Evolutionary conservation across 2,329 filamentous ascomycete genomes (phyloP), one percentile per base, ranked within the genome.

Genomic region (Cytospora chrysosperma): DNA sequence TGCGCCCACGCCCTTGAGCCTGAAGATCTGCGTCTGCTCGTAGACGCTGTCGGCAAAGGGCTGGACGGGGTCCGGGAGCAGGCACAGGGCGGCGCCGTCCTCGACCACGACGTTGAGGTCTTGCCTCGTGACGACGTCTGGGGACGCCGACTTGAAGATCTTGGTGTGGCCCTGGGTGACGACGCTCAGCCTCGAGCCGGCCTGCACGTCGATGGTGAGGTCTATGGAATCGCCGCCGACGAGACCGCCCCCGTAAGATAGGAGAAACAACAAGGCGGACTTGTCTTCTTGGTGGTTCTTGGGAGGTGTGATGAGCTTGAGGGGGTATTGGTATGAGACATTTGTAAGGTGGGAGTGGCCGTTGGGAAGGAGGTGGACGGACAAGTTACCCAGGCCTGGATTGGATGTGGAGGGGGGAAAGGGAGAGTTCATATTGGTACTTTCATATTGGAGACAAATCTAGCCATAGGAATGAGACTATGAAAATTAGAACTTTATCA

Each of bases 161-260:
- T 98, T 99, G 65, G 95, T 98, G 76, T 93, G 92, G 59, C 94
- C 94, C 79, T 88, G 86, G 0, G 86, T 89, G 65, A 85, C 84
- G 40, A 88, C 77, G 69, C 82, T 86, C 60, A 97, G 84, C 65
- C 87, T 88, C 5, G 92, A 88, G 2, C 79, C 77, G 3, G 81
- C 69, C 13, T 85, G 84, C 55, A 97, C 80, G 12, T 83, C 82
- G 66, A 97, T 84, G 24, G 81, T 79, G 28, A 99, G 84, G 71
- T 88, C 81, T 74, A 98, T 89, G 67, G 85, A 81, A 75, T 99
- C 95, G 50, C 93, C 93, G 15, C 90, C 91, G 1, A 99, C 91
- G 17, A 99, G 85, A 2, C 95, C 95, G 51, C 95, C 95, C 56
- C 95, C 95, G 73, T 98, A 99, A 0, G 93, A 97, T 56, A 99